Conservation (phyloP, 2,329 filamentous ascomycete species). For the Coleophoma eucalyptorum region DNA sequence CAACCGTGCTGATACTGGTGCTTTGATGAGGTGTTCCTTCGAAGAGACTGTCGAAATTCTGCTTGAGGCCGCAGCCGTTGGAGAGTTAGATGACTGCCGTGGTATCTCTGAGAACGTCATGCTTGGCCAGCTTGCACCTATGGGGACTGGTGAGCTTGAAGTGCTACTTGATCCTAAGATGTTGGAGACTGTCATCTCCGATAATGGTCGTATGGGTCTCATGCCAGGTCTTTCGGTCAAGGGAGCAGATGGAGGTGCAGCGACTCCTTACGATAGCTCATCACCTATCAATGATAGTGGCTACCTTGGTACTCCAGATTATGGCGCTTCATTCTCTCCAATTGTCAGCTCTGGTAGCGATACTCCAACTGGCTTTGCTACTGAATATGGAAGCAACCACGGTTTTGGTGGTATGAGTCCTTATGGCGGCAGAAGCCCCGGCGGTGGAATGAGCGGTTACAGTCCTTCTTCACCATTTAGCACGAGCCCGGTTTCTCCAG, state of each 20-base stretch:
- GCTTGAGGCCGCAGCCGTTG: conserved; percentile 88
- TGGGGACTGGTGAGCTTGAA: conserved; percentile 95
- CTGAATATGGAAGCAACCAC: conserved; percentile 48
- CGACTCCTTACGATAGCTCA: conserved; percentile 89
- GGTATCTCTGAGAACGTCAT: conserved; percentile 99
- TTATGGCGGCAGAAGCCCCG: conserved; percentile 63
- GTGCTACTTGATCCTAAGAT: conserved; percentile 91
- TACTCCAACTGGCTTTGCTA: conserved; percentile 59
- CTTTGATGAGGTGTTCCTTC: conserved; percentile 98
- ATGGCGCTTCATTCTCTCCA: conserved; percentile 67
- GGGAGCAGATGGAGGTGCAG: conserved; percentile 74
- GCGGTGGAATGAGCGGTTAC: conserved; percentile 40
- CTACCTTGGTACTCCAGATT: conserved; percentile 56
- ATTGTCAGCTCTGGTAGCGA: conserved; percentile 75
- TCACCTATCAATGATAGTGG: conserved; percentile 75
- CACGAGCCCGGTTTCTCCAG: conserved; percentile 61
- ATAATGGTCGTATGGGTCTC: conserved; percentile 81
- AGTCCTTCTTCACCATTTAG: conserved; percentile 35
- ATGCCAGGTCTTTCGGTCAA: conserved; percentile 78
- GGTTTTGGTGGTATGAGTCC: conserved; percentile 59
- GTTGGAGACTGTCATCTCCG: conserved; percentile 90
- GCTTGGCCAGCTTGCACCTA: conserved; percentile 93
- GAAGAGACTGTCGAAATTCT: conserved; percentile 99
- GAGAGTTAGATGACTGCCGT: conserved; percentile 94
- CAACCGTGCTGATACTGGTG: conserved; percentile 95